Base-by-base conservation (phyloP, 2,329 filamentous ascomycete genomes). In the Talaromyces pinophilus region DNA sequence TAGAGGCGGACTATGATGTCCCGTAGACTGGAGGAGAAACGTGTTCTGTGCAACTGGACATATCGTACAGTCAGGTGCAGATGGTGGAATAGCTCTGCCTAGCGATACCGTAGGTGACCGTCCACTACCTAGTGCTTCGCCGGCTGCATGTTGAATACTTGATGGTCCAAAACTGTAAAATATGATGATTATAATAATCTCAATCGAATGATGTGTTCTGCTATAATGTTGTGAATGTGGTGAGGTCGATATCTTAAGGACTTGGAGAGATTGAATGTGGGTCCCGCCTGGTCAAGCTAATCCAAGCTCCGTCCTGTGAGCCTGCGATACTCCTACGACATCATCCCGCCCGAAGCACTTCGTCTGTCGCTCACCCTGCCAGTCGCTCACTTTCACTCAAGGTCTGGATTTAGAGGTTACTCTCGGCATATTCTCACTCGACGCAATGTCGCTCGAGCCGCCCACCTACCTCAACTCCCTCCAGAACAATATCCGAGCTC, bases 401-500 rank as follows among this genome's bases (percentile, higher is more conserved):
- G 48, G 33, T 46, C 30, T 30, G 59, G 48, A 2, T 54, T 11
- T 10, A 54, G 17, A n/a, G 33, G 8, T 54, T n/a, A 30, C 22
- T 38, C 35, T 57, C 63, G 38, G 28, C 55, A 13, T 55, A 63
- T 57, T 3, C 17, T 52, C 62, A 5, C 70, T 67, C 69, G 70
- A 77, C 70, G 60, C 65, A 46, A 97, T 97, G 93, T 94, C 93
- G 78, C 87, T 96, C 79, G 93, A 97, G 78, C 91, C 92, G 72
- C 93, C 93, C 67, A 91, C 92, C 67, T 97, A 97, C 80, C 87
- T 92, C 70, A 86, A 88, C 77, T 94, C 92, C 72, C 86, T 97
- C 72, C 93, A 97, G 84, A 96, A 92, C 87, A 98, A 98, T 85
- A 97, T 98, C 79, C 92, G 95, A 77, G 91, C 92, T 76, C 88